These are phyloP conservation scores for Fusarium fujikuroi DNA, from an alignment of 2,329 filamentous ascomycete genomes.

Conservation along the genomic window DNA sequence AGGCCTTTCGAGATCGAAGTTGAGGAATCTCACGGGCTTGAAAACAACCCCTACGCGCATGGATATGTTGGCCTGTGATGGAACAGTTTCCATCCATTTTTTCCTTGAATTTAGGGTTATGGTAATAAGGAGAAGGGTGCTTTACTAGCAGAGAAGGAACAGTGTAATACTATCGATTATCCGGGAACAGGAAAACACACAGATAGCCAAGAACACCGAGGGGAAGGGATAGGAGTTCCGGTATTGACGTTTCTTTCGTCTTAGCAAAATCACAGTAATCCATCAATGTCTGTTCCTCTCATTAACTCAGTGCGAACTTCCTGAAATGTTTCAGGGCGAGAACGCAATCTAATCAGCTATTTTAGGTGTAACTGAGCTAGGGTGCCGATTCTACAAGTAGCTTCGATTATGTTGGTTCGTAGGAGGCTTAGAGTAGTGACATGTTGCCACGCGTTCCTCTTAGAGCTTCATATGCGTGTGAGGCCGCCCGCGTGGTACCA, in stretches of 20 bases:
- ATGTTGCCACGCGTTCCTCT: conserved; percentile 37
- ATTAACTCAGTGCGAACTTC: not conserved
- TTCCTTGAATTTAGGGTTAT: conserved; percentile 18
- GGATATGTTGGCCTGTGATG: conserved; percentile 23
- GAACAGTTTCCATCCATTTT: conserved; percentile 3
- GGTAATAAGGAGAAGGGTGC: conserved; percentile 38
- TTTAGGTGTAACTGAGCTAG: not conserved
- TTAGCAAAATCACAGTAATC: conserved; percentile 14
- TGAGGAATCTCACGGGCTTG: conserved; percentile 36
- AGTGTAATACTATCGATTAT: conserved; percentile 37
- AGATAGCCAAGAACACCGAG: conserved; percentile 25
- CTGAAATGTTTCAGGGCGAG: not conserved
- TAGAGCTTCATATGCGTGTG: conserved; percentile 7
- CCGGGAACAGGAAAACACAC: conserved; percentile 22
- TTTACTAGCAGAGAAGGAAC: conserved; percentile 20
- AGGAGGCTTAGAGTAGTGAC: conserved; percentile 6
- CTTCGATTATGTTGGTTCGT: not conserved
- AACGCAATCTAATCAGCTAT: not conserved
- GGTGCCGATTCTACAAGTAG: not conserved
- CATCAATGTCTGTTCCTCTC: not conserved
- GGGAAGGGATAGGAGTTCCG: conserved; percentile 41
- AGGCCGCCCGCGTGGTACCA: conserved; percentile 34
- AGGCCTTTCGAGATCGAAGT: conserved; percentile 42
- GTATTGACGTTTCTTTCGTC: conserved; percentile 31
- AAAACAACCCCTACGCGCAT: conserved; percentile 13